Conservation (phyloP, 257 asterid genomes). For the Solanum dulcamara region DNA sequence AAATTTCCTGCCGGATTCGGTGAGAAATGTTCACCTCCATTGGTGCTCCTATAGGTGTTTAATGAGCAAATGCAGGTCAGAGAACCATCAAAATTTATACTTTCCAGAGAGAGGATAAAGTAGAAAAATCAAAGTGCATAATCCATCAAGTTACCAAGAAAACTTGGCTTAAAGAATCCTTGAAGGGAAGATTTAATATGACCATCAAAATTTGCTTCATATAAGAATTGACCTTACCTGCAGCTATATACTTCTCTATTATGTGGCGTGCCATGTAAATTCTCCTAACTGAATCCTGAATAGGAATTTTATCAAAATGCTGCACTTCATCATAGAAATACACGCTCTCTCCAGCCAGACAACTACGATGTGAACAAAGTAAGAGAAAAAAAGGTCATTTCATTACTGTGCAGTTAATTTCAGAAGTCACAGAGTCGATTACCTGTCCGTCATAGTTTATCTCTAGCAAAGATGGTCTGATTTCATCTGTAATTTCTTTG, state of each 20-base stretch:
- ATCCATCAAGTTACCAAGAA: background rate
- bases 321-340: slow-evolving; percentile 77
- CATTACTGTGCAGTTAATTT: background rate
- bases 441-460: background rate
- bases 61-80: background rate
- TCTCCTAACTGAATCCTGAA: slow-evolving; percentile 54
- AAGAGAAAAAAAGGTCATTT: background rate
- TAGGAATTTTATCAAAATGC: slow-evolving; percentile 58
- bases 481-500: background rate
- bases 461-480: background rate
- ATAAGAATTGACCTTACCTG: slow-evolving; percentile 30
- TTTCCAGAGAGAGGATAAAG: background rate
- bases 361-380: slow-evolving; percentile 21
- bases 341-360: slow-evolving; percentile 87
- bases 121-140: background rate
- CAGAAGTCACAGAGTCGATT: background rate
- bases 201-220: background rate
- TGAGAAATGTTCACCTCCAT: slow-evolving; percentile 86
- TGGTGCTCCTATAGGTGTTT: slow-evolving; percentile 36
- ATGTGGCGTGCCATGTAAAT: slow-evolving; percentile 88
- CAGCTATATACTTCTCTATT: slow-evolving; percentile 51
- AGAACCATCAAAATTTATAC: background rate
- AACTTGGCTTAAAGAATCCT: background rate
- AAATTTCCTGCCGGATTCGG: slow-evolving; percentile 55
- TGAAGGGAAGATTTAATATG: background rate